Evolutionary conservation across 805 yeast species (phyloP).

Genomic region (Candida multigemmis): DNA sequence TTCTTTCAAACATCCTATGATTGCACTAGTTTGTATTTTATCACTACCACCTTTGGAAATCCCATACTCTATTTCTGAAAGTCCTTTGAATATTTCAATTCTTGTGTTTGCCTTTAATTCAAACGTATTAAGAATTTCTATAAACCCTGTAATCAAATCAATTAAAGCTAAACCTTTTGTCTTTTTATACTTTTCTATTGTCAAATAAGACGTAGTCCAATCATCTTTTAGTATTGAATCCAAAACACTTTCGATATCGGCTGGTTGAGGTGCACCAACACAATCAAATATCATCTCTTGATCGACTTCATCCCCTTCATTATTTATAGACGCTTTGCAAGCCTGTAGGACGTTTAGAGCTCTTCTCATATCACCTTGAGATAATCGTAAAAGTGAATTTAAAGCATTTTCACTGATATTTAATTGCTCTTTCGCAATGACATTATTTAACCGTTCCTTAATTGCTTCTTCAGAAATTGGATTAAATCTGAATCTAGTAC

Average conservation of each 20-base stretch:
- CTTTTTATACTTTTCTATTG: constrained; percentile 57
- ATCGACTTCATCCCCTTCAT: constrained; percentile 37
- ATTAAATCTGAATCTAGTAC: constrained; percentile 89
- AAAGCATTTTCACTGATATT: constrained; percentile 51
- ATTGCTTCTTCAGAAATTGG: constrained; percentile 70
- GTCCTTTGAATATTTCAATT: constrained; percentile 53
- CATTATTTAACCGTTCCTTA: constrained; percentile 55
- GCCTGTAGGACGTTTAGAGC: constrained; percentile 93
- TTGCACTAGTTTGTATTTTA: constrained; percentile 81
- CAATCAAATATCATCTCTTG: constrained; percentile 82
- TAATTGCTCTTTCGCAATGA: constrained; percentile 60
- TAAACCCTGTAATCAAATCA: constrained; percentile 72
- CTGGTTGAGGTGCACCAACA: constrained; percentile 92
- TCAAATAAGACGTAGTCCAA: constrained; percentile 70
- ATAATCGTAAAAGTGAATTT: constrained; percentile 54
- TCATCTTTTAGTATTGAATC: constrained; percentile 78
- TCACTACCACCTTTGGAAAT: constrained; percentile 90
- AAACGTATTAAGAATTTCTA: constrained; percentile 58
- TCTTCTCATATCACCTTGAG: constrained; percentile 96
- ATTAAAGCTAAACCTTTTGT: constrained; percentile 82
- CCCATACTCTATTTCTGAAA: constrained; percentile 86
- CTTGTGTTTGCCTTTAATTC: constrained; percentile 59
- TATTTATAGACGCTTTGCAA: constrained; percentile 61
- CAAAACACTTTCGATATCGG: constrained; percentile 66
- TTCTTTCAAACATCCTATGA: constrained; percentile 74